These are phyloP conservation scores for Rhytidiadelphus loreus DNA, from an alignment of 225 moss, liverwort and hornwort genomes.

Conservation along the genomic window DNA sequence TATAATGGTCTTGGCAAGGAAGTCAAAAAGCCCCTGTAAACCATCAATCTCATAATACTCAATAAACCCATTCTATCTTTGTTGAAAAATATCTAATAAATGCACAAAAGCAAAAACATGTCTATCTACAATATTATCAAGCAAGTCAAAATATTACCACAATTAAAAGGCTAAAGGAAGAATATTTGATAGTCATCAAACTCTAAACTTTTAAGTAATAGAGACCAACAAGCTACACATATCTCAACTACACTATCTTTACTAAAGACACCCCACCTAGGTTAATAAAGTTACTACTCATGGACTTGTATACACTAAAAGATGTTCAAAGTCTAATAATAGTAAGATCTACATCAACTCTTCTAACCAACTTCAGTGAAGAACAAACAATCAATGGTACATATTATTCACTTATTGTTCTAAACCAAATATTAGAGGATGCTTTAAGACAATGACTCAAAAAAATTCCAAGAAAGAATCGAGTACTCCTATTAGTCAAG, in stretches of 20 bases:
- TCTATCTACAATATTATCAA: background rate
- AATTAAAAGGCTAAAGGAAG: background rate
- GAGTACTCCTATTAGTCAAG: too few species aligned
- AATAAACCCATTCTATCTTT: background rate
- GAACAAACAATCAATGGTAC: background rate
- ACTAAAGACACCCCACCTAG: background rate
- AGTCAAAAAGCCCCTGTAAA: constrained; percentile 63
- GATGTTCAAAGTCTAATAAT: background rate
- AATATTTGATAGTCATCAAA: background rate
- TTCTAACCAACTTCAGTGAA: background rate
- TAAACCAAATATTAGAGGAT: background rate
- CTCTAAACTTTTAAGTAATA: too few species aligned
- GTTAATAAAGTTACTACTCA: too few species aligned
- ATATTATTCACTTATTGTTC: background rate
- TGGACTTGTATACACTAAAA: background rate
- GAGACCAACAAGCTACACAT: background rate
- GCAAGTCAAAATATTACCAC: background rate
- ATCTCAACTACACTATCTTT: background rate
- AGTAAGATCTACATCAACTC: background rate
- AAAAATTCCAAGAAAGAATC: too few species aligned
- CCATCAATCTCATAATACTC: background rate
- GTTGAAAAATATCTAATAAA: background rate
- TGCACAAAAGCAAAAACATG: background rate
- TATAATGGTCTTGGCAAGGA: constrained; percentile 52
- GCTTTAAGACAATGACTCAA: background rate